Evolutionary conservation across 2,329 filamentous ascomycete species (phyloP).

Genomic region (Nemania abortiva): DNA sequence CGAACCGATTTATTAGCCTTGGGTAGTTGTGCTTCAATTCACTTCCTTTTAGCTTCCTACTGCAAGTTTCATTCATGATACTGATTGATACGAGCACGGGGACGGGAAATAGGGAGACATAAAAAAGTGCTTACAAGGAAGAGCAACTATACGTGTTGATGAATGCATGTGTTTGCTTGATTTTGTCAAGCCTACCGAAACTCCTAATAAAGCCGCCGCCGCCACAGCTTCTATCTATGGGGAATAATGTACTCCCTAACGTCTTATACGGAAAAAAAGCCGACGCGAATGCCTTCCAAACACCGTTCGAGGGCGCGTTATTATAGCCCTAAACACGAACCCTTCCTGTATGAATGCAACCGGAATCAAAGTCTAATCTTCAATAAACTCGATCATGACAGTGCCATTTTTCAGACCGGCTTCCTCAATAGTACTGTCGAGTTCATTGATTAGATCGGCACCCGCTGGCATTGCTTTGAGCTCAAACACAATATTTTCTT

Average conservation of each 20-base stretch:
- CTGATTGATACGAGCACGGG: too few relatives aligned
- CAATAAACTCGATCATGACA: conserved; percentile 92
- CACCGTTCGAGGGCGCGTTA: conserved; percentile 4
- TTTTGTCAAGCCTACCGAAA: conserved; percentile 22
- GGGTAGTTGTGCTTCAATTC: too few relatives aligned
- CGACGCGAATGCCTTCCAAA: conserved; percentile 12
- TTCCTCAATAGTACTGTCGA: conserved; percentile 81
- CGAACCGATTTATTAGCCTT: neutral
- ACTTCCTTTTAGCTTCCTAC: too few relatives aligned
- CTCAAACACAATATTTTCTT: conserved; percentile 83
- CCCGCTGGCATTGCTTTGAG: conserved; percentile 83
- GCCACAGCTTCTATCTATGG: conserved; percentile 33
- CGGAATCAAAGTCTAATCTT: conserved; percentile 57
- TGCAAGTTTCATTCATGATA: too few relatives aligned
- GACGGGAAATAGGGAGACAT: neutral
- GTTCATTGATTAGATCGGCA: conserved; percentile 81
- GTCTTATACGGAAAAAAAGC: conserved; percentile 3
- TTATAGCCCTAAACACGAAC: conserved; percentile 1
- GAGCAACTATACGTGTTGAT: neutral
- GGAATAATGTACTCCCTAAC: conserved; percentile 19
- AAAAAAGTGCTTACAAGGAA: neutral
- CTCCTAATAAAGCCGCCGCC: conserved; percentile 23
- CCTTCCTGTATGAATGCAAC: conserved; percentile 10
- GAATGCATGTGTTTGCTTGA: conserved; percentile 9
- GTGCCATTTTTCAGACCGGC: conserved; percentile 92